phyloP scores from a whole-genome alignment of 805 yeast genomes.

The Aciculoconidium aculeatum region DNA sequence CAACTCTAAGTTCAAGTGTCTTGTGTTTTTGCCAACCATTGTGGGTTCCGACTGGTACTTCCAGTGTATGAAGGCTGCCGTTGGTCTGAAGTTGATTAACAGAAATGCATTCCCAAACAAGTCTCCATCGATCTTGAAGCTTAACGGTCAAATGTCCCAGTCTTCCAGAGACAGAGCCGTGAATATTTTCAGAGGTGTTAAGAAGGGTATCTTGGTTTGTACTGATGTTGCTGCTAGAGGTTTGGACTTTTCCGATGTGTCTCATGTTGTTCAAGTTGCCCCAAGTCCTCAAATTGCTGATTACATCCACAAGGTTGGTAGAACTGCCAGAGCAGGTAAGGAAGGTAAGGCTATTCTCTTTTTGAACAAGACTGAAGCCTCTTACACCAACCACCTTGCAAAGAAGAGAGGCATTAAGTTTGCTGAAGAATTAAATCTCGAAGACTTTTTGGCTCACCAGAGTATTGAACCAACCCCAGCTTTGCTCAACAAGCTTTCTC shows the following conservation, averaged over 20 bases:
- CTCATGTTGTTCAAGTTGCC: conserved; percentile 81
- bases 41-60: conserved; percentile 57
- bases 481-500: conserved; percentile 12
- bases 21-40: conserved; percentile 78
- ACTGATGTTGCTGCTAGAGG: conserved; percentile 97
- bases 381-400: conserved; percentile 46
- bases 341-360: conserved; percentile 66
- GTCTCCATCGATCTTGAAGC: conserved; percentile 19
- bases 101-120: conserved; percentile 4
- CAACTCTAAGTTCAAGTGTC: conserved; percentile 57
- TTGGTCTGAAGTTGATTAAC: conserved; percentile 1
- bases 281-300: conserved; percentile 70
- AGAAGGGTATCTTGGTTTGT: conserved; percentile 61
- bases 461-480: conserved; percentile 26
- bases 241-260: conserved; percentile 85
- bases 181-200: conserved; percentile 42
- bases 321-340: conserved; percentile 92
- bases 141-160: conserved; percentile 78
- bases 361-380: conserved; percentile 49
- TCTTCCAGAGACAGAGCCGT: conserved; percentile 58
- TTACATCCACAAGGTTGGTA: conserved; percentile 89
- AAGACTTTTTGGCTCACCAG: conserved; percentile 7
- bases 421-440: conserved; percentile 25
- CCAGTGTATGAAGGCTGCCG: conserved; percentile 25
- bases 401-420: conserved; percentile 51